These are phyloP conservation scores for Amaranthus hypochondriacus DNA, from an alignment of 148 eudicot genomes.

Conservation along the genomic window DNA sequence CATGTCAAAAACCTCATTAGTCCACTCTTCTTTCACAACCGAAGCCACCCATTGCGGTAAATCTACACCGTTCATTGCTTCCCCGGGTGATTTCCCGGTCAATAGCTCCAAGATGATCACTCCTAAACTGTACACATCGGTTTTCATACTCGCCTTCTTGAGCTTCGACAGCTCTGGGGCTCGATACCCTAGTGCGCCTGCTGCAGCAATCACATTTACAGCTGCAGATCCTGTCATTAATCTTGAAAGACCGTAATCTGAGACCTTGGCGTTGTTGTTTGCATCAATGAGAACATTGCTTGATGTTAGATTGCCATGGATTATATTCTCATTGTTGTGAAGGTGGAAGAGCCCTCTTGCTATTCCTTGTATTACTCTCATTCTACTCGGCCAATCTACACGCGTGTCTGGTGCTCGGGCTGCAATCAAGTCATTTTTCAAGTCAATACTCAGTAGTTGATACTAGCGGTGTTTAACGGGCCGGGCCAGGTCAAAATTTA, in stretches of 20 bases:
- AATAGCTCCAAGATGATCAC: conserved; percentile 72
- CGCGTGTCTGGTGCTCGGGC: conserved; percentile 56
- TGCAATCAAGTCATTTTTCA: conserved; percentile 18
- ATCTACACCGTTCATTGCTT: conserved; percentile 67
- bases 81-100: conserved; percentile 81
- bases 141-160: conserved; percentile 70
- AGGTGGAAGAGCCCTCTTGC: conserved; percentile 64
- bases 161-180: conserved; percentile 89
- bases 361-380: conserved; percentile 62
- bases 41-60: conserved; percentile 94
- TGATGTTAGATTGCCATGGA: conserved; percentile 83
- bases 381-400: conserved; percentile 62
- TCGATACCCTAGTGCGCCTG: conserved; percentile 78
- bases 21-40: conserved; percentile 81
- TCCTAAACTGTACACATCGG: conserved; percentile 80
- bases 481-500: too few species aligned
- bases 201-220: conserved; percentile 67
- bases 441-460: too few species aligned
- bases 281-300: conserved; percentile 80
- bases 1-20: conserved; percentile 79
- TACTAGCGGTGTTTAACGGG: too few species aligned
- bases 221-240: conserved; percentile 77
- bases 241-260: conserved; percentile 75
- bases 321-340: conserved; percentile 57
- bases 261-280: conserved; percentile 38